Conservation (phyloP, 441 rosid species). For the Croton laevigatus region DNA sequence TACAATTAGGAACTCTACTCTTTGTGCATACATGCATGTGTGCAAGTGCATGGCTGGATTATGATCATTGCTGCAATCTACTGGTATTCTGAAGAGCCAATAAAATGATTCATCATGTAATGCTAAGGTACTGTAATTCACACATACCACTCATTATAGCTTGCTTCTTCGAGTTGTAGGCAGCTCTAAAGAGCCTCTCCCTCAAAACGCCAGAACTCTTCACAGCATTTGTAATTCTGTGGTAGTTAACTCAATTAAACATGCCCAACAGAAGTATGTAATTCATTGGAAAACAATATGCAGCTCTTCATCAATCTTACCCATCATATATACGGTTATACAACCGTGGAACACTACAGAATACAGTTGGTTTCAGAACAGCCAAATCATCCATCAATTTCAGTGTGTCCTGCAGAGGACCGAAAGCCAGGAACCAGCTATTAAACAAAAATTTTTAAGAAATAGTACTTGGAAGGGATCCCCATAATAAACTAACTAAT, state of each 20-base stretch:
- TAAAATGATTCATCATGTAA: not conserved
- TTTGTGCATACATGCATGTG: not conserved
- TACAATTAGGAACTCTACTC: not conserved
- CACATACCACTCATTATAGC: conserved; percentile 77
- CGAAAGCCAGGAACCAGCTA: conserved; percentile 14
- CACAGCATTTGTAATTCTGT: conserved; percentile 79
- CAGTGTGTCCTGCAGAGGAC: conserved; percentile 70
- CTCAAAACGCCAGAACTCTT: conserved; percentile 71
- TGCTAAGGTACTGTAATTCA: conserved; percentile 14
- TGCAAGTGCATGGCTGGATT: not conserved
- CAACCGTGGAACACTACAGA: conserved; percentile 92
- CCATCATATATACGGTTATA: conserved; percentile 89
- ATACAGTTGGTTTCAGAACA: conserved; percentile 82
- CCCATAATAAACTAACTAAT: not conserved
- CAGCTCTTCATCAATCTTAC: conserved; percentile 36
- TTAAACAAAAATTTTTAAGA: not conserved
- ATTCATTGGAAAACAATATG: conserved; percentile 17
- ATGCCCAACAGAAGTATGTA: conserved; percentile 12
- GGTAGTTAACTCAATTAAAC: conserved; percentile 15
- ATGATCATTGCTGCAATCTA: not conserved
- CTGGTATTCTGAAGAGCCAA: not conserved
- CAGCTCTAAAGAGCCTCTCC: conserved; percentile 85
- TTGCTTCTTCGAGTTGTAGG: conserved; percentile 92
- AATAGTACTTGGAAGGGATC: not conserved
- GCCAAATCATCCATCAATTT: conserved; percentile 94